phyloP scores from a whole-genome alignment of 192 early-diverging fungal species.

The Umbelopsis sp. region DNA sequence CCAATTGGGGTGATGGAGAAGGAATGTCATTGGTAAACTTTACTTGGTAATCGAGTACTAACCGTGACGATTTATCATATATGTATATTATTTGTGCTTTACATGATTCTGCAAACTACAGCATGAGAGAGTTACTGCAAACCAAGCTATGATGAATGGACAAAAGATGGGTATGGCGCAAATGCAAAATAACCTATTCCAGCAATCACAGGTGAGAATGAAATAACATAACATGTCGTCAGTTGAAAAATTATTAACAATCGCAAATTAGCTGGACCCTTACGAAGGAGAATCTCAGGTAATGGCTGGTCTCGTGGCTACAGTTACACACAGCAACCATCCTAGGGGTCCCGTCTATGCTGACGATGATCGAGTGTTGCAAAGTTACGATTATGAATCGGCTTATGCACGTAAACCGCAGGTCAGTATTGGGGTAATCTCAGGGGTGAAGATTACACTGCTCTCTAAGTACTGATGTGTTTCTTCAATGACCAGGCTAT shows the following conservation, averaged over 20 bases:
- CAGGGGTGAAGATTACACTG: too few relatives aligned
- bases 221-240: neutral
- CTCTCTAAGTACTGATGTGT: neutral
- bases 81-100: neutral
- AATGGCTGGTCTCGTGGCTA: conserved; percentile 15
- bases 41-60: neutral
- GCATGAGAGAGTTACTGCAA: neutral
- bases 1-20: neutral
- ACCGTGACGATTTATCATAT: too few relatives aligned
- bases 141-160: neutral
- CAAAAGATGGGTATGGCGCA: conserved; percentile 2
- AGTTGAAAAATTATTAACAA: too few relatives aligned
- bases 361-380: neutral
- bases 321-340: conserved; percentile 5
- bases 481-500: neutral
- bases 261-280: conserved; percentile 3
- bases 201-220: conserved; percentile 9
- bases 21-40: conserved; percentile 5
- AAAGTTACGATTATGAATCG: neutral
- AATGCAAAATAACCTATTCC: neutral
- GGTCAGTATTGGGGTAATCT: neutral
- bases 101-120: neutral
- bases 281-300: conserved; percentile 13
- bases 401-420: neutral
- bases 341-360: conserved; percentile 6